Conservation (phyloP, 176 grass and related monocot species). For the Areca catechu region DNA sequence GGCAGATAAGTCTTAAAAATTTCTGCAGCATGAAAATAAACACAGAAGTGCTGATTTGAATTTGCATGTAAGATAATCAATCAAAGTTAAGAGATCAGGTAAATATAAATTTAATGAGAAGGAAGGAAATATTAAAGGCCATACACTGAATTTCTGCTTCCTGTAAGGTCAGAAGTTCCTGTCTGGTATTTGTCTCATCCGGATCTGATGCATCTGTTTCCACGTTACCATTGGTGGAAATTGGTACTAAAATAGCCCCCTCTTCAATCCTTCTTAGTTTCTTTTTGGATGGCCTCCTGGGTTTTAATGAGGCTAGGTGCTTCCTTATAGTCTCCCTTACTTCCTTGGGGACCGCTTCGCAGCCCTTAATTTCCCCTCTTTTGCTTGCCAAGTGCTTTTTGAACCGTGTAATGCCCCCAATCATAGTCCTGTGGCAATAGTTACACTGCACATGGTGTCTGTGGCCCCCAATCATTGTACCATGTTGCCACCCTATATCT, state of each 20-base stretch:
- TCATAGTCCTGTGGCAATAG: slow-evolving; percentile 24
- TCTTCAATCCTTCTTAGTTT: slow-evolving; percentile 4
- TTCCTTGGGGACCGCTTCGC: slow-evolving; percentile 23
- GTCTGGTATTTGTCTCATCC: slow-evolving; percentile 12
- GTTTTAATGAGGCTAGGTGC: slow-evolving; percentile 14
- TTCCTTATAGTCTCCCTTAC: slow-evolving; percentile 20
- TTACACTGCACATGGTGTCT: slow-evolving; percentile 26
- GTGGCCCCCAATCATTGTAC: slow-evolving; percentile 26
- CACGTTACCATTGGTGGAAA: slow-evolving; percentile 9
- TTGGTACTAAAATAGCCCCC: not conserved
- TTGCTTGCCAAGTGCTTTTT: slow-evolving; percentile 29
- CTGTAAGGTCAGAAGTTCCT: slow-evolving; percentile 6
- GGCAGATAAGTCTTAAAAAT: too few species aligned
- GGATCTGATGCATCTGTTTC: slow-evolving; percentile 20
- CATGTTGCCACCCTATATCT: slow-evolving; percentile 27
- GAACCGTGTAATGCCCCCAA: slow-evolving; percentile 24
- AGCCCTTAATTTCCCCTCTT: slow-evolving; percentile 24
- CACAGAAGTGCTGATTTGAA: too few species aligned
- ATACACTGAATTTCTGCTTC: slow-evolving; percentile 15
- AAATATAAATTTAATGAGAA: not conserved
- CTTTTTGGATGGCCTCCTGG: slow-evolving; percentile 15
- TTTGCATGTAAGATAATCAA: too few species aligned
- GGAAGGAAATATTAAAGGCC: not conserved
- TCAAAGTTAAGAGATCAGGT: not conserved
- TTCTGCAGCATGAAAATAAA: too few species aligned